Percentiles rank a stretch among this genome's conserved stretches.
phyloP scores from a whole-genome alignment of 169 alveolate species.

The Cryptosporidium muris region DNA sequence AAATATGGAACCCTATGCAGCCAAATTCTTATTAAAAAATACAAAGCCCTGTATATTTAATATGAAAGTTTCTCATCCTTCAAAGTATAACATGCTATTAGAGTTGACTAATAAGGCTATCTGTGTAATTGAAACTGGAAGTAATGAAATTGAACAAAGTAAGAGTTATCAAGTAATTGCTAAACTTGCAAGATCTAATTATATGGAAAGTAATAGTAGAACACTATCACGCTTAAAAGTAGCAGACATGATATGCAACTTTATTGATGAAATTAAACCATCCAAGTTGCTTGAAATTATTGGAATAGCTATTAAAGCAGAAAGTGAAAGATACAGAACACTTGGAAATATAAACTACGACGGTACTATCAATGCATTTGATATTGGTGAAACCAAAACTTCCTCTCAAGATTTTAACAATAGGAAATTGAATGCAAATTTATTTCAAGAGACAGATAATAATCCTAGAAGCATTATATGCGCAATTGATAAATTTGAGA shows the following conservation, averaged over 20 bases:
- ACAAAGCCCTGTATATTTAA: background rate
- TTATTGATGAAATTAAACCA: background rate
- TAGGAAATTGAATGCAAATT: too few species aligned
- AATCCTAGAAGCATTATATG: background rate
- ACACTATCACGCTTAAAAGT: constrained; percentile 23
- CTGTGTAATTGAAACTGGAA: background rate
- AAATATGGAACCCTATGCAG: constrained; percentile 50
- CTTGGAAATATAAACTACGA: background rate
- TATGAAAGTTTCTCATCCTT: background rate
- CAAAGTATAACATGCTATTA: constrained; percentile 6
- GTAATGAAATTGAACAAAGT: constrained; percentile 1
- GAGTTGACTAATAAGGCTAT: constrained; percentile 27
- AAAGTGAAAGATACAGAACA: background rate
- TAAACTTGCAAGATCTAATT: constrained; percentile 18
- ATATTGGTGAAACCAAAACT: background rate
- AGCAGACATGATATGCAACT: constrained; percentile 4
- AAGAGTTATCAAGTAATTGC: background rate
- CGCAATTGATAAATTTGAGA: background rate
- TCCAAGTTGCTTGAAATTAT: constrained; percentile 29
- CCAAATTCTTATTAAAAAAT: constrained; percentile 19
- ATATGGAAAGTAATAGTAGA: constrained; percentile 22
- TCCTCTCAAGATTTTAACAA: too few species aligned
- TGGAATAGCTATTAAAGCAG: constrained; percentile 8
- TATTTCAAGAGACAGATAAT: background rate
- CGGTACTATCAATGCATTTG: background rate